Conservation (phyloP, 805 yeast genomes). For the Candida nemodendra region DNA sequence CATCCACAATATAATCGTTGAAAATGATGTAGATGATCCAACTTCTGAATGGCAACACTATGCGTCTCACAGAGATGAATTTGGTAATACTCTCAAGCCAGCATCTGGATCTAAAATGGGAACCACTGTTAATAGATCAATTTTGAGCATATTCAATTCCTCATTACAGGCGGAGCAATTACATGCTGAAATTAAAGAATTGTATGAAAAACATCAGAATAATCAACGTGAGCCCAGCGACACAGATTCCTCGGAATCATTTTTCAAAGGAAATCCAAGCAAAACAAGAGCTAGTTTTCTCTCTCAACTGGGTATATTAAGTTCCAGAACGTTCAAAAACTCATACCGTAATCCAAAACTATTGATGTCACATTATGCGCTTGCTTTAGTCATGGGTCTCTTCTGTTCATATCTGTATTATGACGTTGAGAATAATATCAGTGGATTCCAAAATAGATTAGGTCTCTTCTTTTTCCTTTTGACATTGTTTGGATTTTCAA, state of each 20-base stretch:
- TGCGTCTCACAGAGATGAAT: conserved; percentile 78
- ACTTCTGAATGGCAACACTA: conserved; percentile 86
- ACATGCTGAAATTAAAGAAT: conserved; percentile 36
- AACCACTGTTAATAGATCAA: conserved; percentile 4
- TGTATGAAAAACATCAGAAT: conserved; percentile 16
- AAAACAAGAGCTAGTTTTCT: conserved; percentile 55
- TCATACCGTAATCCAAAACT: conserved; percentile 89
- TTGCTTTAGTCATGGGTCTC: conserved; percentile 73
- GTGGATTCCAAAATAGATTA: conserved; percentile 94
- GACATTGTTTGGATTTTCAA: conserved; percentile 90
- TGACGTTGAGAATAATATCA: conserved; percentile 79
- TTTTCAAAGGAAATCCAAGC: conserved; percentile 29
- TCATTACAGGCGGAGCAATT: conserved; percentile 42
- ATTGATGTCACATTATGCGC: conserved; percentile 77
- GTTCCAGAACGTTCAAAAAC: conserved; percentile 88
- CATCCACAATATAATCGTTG: conserved; percentile 30
- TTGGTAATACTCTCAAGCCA: conserved; percentile 33
- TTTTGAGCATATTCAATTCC: conserved; percentile 24
- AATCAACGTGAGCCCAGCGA: conserved; percentile 11
- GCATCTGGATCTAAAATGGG: too few species aligned
- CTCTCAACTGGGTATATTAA: conserved; percentile 69
- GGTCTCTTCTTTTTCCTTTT: conserved; percentile 90
- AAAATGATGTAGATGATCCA: conserved; percentile 42
- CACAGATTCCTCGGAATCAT: conserved; percentile 19
- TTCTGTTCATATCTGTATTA: conserved; percentile 87